These are phyloP conservation scores for Euphorbia tirucalli DNA, from an alignment of 345 rosid species.

Conservation along the genomic window DNA sequence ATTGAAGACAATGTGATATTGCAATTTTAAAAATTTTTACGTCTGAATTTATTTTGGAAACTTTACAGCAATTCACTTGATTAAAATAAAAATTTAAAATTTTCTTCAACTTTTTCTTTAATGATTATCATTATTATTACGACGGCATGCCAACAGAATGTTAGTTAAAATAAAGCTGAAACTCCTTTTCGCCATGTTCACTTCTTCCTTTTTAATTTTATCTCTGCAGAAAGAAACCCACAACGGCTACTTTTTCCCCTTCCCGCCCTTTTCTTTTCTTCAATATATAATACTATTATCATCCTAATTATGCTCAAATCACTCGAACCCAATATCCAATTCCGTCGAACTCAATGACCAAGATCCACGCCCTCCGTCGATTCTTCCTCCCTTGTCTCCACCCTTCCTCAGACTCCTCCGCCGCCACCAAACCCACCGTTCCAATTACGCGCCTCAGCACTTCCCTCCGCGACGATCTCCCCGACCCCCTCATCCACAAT, in stretches of 20 bases:
- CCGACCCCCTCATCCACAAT: conserved; percentile 19
- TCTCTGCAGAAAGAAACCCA: no score
- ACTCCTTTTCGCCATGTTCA: no score
- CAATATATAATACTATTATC: background rate
- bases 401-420: conserved; percentile 24
- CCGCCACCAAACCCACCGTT: conserved; percentile 20
- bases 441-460: conserved; percentile 71
- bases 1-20: no score
- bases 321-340: background rate
- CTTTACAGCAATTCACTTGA: no score
- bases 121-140: no score
- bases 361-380: conserved; percentile 70
- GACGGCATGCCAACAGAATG: no score
- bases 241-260: conserved; percentile 3
- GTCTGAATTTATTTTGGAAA: no score
- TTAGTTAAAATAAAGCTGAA: background rate
- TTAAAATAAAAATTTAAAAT: no score
- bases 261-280: conserved; percentile 12
- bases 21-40: no score
- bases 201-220: no score
- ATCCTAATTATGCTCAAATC: background rate
- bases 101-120: no score
- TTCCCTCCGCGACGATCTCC: conserved; percentile 60
- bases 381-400: conserved; percentile 63
- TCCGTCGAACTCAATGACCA: no score